Evolutionary conservation across 371 early-diverging fungal species (phyloP), one percentile per base, ranked within the genome.

Genomic region (Nematocida sp.): DNA sequence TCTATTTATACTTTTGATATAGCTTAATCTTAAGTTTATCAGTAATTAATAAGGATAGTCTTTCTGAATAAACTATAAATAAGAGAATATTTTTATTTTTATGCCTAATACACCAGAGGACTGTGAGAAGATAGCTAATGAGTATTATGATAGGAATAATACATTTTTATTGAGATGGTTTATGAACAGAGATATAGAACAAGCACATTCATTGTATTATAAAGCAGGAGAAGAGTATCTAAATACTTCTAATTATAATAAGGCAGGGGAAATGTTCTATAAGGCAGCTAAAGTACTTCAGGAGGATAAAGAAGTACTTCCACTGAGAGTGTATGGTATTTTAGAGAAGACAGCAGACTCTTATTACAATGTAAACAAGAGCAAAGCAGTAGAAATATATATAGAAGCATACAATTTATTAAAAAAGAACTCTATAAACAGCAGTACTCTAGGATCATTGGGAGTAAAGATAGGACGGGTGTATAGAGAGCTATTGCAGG

Each of bases 71-170:
- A n/a, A n/a, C n/a, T 7, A 40, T 40, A 37, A 5, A 13, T 57
- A 4, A 40, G 21, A 13, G 37, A 46, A 46, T 27, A 34, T 11
- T 47, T 60, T 70, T 70, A 48, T 70, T 70, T 70, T 70, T 60
- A 60, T 70, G 57, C n/a, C n/a, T n/a, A n/a, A n/a, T n/a, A n/a
- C n/a, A 15, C 61, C 74, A 32, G 74, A 70, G 46, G 74, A 70
- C 5, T 70, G 57, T 49, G 74, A 70, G 48, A 58, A 43, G 41
- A 48, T 60, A n/a, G 74, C 74, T 45, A 61, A 70, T 31, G 13
- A 64, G 41, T 58, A 60, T 32, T 57, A n/a, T 13, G 47, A 55
- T 29, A 57, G 46, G 34, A 61, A 35, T 11, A 53, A 51, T 38
- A 43, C 41, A 13, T 70, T 70, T 32, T 11, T 70, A 3, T 45